Percentiles rank a stretch among this genome's conserved stretches.
Conservation (phyloP, 495 filamentous ascomycete species). For the Annulohypoxylon bovei region DNA sequence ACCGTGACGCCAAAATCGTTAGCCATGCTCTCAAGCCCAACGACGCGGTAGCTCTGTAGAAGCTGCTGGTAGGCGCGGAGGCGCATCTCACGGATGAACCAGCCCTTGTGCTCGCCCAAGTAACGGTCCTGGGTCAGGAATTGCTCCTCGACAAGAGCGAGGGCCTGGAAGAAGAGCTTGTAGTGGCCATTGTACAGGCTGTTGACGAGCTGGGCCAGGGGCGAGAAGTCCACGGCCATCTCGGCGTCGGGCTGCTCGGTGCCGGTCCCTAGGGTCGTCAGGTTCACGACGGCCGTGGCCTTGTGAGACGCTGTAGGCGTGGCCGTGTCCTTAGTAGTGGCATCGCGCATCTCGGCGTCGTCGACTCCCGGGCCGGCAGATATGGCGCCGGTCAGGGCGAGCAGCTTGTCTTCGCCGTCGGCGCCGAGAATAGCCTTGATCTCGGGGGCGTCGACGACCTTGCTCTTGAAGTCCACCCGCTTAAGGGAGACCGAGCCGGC, state of each 20-base stretch:
- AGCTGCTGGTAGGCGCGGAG: slow-evolving; percentile 94
- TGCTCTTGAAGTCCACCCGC: slow-evolving; percentile 97
- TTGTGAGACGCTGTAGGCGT: slow-evolving; percentile 63
- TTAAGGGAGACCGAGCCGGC: slow-evolving; percentile 94
- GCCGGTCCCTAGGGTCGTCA: slow-evolving; percentile 79
- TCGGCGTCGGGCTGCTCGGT: slow-evolving; percentile 78
- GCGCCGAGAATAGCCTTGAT: slow-evolving; percentile 92
- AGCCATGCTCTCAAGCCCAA: slow-evolving; percentile 94
- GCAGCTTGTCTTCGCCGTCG: slow-evolving; percentile 83
- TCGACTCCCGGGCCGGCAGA: slow-evolving; percentile 80
- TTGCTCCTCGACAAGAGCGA: slow-evolving; percentile 90
- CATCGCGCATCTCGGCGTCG: slow-evolving; percentile 82
- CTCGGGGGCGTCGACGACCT: slow-evolving; percentile 97
- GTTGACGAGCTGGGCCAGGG: slow-evolving; percentile 87
- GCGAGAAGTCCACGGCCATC: slow-evolving; percentile 75
- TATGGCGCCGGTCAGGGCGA: slow-evolving; percentile 77
- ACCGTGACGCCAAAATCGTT: slow-evolving; percentile 94
- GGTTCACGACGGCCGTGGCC: slow-evolving; percentile 76
- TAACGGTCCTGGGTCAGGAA: slow-evolving; percentile 96
- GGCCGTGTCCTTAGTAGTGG: slow-evolving; percentile 47
- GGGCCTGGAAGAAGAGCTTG: slow-evolving; percentile 87
- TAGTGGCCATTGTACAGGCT: slow-evolving; percentile 94
- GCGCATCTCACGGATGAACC: slow-evolving; percentile 98
- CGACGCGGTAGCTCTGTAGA: slow-evolving; percentile 97
- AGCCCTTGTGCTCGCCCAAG: slow-evolving; percentile 89